Percentiles rank a stretch among this genome's conserved stretches.
phyloP scores from a whole-genome alignment of 345 rosid genomes.

The Populus alba region DNA sequence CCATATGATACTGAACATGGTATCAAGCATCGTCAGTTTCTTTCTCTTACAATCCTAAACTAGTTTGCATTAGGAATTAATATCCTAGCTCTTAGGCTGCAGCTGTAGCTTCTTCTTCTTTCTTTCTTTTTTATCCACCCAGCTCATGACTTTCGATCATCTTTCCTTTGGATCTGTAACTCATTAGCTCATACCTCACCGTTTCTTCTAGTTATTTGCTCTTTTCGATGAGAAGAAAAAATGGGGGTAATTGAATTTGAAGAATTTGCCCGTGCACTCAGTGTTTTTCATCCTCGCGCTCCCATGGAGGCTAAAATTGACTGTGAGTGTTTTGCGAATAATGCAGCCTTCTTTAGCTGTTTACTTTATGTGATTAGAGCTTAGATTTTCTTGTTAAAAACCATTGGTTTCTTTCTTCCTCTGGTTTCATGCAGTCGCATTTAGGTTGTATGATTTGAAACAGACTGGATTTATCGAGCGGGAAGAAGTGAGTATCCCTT shows the following conservation, averaged over 20 bases:
- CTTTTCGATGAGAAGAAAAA: conserved; percentile 38
- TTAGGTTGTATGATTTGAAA: conserved; percentile 41
- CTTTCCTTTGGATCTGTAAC: background rate
- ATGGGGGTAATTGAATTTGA: conserved; percentile 40
- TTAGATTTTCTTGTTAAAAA: background rate
- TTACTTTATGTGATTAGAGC: background rate
- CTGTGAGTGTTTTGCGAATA: conserved; percentile 15
- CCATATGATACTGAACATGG: no score
- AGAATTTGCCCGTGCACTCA: conserved; percentile 30
- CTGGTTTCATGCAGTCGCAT: conserved; percentile 35
- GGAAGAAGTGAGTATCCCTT: conserved; percentile 34
- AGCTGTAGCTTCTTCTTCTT: no score
- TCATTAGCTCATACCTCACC: background rate
- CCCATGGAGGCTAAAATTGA: conserved; percentile 33
- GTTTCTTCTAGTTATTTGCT: conserved; percentile 28
- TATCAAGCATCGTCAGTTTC: no score
- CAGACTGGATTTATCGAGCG: conserved; percentile 38
- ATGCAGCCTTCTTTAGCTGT: background rate
- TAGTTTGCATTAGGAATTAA: no score
- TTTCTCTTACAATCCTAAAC: no score
- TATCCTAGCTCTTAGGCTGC: no score
- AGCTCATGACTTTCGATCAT: no score
- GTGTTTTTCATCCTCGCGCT: conserved; percentile 39
- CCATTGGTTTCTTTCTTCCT: background rate
- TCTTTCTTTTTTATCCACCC: background rate